Evolutionary conservation across 129 eudicot genomes (phyloP), one percentile per base, ranked within the genome.

Genomic region (Helichrysum umbraculigerum): DNA sequence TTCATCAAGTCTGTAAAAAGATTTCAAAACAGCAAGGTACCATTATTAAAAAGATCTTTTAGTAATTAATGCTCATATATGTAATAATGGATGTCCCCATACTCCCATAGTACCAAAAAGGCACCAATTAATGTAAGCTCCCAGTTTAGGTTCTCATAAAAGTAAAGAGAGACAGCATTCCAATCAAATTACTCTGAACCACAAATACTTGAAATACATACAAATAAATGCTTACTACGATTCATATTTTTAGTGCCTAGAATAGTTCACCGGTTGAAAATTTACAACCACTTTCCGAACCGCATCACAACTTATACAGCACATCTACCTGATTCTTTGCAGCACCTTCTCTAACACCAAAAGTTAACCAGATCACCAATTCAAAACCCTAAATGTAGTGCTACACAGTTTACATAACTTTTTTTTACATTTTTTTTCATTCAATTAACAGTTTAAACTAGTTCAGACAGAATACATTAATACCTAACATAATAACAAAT

Each of bases 331-430:
- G n/a, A 51, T 71, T 62, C 77, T 42, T 57, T 37, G 21, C n/a
- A 1, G 25, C 62, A 70, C 64, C 72, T 71, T 79, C 70, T 33
- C 39, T 10, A 50, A 71, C 77, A 71, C 72, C 57, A 50, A 70
- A 71, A 71, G 66, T 65, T 44, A 44, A 42, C 35, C 66, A 9
- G 54, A 61, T 42, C 66, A n/a, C 30, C 25, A 29, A 29, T 33
- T 78, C 76, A 59, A 78, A 78, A 59, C 63, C 81, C 81, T 78
- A 78, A 59, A 60, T 21, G 3, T 25, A 77, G 44, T 61, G 16
- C 32, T 41, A 78, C 34, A 35, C 34, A 70, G 64, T 50, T 32
- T 60, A 32, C 70, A 77, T 42, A n/a, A 47, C 17, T 42, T 20
- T 34, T 54, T n/a, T 37, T 37, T 33, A 1, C 3, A 1, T 11